Evolutionary conservation across 345 rosid genomes (phyloP), one percentile per base, ranked within the genome.

Genomic region (Salix purpurea): DNA sequence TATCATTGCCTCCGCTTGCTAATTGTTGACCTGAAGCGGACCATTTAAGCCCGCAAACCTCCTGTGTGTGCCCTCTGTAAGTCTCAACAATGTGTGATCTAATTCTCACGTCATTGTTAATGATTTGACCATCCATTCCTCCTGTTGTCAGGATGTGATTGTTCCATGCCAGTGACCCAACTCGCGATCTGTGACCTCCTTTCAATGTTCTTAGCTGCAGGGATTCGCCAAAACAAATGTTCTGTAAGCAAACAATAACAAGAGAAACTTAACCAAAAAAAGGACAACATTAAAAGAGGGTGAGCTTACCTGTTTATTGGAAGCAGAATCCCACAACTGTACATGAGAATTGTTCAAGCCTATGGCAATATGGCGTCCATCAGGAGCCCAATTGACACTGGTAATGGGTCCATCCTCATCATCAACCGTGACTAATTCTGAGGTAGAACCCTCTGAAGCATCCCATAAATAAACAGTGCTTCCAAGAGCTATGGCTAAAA

Each of bases 321-420:
- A 67, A 54, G 77, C n/a, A 18, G 66, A 78, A 76, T 88, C 90
- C 85, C 86, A 83, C 16, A 88, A 21, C 64, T 80, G 89, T 13
- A 88, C 85, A 26, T 84, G 79, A 36, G 85, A 84, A 72, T 88
- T 84, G 76, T 82, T 80, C 58, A 86, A 74, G 58, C 90, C 89
- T 21, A 88, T 19, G 6, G 87, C 90, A 24, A 88, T 74, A 50
- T 72, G 71, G 4, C 79, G 79, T 4, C 88, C 89, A 73, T 84
- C 86, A 4, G 85, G 91, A 28, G 91, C 86, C 91, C 88, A 88
- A 69, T 40, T 88, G 8, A 88, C 86, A 46, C 87, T 86, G 5
- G 89, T 86, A 11, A 88, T 82, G 0, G 88, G 89, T 14, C 85
- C 86, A n/a, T 28, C 34, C 58, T 82, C 85, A 1, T 83, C 84